Evolutionary conservation across 2,329 filamentous ascomycete genomes (phyloP), one percentile per base, ranked within the genome.

Genomic region (Tolypocladium capitatum): DNA sequence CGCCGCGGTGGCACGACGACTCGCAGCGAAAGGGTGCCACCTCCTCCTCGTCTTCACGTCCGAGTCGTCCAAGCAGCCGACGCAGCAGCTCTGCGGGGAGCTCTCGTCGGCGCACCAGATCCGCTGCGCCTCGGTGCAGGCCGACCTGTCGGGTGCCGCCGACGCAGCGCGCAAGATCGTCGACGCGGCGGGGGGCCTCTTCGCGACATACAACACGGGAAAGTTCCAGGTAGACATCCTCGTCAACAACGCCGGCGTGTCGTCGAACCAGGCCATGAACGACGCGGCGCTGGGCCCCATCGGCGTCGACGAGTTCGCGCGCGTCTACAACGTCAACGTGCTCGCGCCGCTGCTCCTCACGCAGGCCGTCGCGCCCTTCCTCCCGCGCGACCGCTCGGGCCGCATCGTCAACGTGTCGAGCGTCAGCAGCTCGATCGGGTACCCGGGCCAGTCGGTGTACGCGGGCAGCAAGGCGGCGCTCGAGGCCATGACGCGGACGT

Each of bases 171-270:
- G 50, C n/a, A 56, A 49, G 43, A 60, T 66, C 35, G 49, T 67
- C 16, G 53, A 58, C 3, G 60, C 60, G 18, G 63, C 63, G 33
- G 49, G 46, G 14, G 32, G 38, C 16, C 54, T 65, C 45, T 63
- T 57, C 51, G 40, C 48, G 9, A 56, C 55, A 11, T 61, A 58
- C 52, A 56, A 44, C 24, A 20, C 48, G 11, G 52, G 48, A 13
- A 46, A 53, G 7, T 60, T 66, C 50, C 58, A 60, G 58, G 75
- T 94, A 58, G 86, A 94, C 66, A 86, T 94, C 51, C 70, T 94
- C 46, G 71, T 94, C 70, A 94, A 94, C 75, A 94, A 94, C 63
- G 88, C 89, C 30, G 89, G 86, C 47, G 69, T 81, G 7, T 70
- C 78, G 31, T 68, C 76, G 35, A 91, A 92, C 66, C 76, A 82